phyloP scores from a whole-genome alignment of 2,329 filamentous ascomycete species.

The Claviceps arundinis region DNA sequence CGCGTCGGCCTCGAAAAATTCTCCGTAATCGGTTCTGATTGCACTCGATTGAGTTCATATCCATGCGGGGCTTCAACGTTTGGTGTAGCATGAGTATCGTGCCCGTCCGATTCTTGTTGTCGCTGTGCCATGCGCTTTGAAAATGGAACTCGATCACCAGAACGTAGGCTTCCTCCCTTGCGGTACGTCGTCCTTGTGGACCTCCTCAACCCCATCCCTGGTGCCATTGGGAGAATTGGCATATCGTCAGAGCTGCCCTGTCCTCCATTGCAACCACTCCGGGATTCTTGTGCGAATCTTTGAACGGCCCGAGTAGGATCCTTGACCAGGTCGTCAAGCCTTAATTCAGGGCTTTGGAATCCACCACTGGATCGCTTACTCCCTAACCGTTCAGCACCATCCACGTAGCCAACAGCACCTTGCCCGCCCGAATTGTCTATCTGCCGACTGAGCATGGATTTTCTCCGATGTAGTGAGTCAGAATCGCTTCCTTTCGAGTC shows the following conservation, averaged over 20 bases:
- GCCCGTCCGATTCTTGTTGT: slow-evolving; percentile 43
- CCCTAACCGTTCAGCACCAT: slow-evolving; percentile 71
- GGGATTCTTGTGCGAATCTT: slow-evolving; percentile 48
- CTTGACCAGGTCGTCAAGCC: slow-evolving; percentile 68
- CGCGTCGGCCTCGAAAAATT: slow-evolving; percentile 49
- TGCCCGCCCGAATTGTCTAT: slow-evolving; percentile 58
- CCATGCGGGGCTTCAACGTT: slow-evolving; percentile 33
- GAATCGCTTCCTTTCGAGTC: slow-evolving; percentile 38
- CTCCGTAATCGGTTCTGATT: slow-evolving; percentile 54
- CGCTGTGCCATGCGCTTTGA: slow-evolving; percentile 57
- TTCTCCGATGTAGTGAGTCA: slow-evolving; percentile 63
- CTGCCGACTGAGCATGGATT: slow-evolving; percentile 89
- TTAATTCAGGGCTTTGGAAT: slow-evolving; percentile 46
- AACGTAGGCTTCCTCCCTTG: slow-evolving; percentile 69
- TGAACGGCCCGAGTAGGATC: slow-evolving; percentile 62
- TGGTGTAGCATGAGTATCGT: slow-evolving; percentile 16
- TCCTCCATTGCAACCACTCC: slow-evolving; percentile 28
- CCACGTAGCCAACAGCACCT: slow-evolving; percentile 53
- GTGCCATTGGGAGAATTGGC: slow-evolving; percentile 70
- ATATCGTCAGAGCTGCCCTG: slow-evolving; percentile 51
- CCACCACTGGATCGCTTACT: slow-evolving; percentile 53
- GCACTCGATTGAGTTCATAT: slow-evolving; percentile 45
- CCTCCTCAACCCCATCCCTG: slow-evolving; percentile 67
- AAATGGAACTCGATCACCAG: slow-evolving; percentile 61
- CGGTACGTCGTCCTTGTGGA: slow-evolving; percentile 89